Conservation (phyloP, 2,329 filamentous ascomycete species). For the Xylaria sp. region DNA sequence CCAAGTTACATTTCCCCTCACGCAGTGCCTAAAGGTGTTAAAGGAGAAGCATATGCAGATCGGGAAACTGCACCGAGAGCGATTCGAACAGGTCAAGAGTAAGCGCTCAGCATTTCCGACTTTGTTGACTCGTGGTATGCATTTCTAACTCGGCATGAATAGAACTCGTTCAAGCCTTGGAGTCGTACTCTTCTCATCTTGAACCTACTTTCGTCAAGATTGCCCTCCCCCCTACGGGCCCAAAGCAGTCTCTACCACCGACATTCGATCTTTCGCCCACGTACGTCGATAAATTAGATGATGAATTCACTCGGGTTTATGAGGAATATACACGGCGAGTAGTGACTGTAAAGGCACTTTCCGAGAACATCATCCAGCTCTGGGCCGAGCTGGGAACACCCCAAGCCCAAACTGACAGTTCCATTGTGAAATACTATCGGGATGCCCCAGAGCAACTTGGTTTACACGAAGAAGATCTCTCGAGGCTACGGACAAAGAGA, state of each 20-base stretch:
- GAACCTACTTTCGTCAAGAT: conserved; percentile 89
- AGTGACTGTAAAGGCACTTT: conserved; percentile 76
- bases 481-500: conserved; percentile 75
- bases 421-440: conserved; percentile 89
- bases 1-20: conserved; percentile 84
- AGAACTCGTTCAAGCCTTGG: conserved; percentile 93
- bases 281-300: conserved; percentile 87
- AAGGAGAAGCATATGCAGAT: conserved; percentile 89
- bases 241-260: conserved; percentile 79
- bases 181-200: conserved; percentile 96
- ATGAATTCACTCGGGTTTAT: conserved; percentile 93
- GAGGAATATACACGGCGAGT: conserved; percentile 93
- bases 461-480: conserved; percentile 86
- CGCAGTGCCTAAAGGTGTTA: conserved; percentile 79
- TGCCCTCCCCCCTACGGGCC: conserved; percentile 82
- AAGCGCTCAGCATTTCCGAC: conserved; percentile 51
- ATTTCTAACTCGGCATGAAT: conserved; percentile 32
- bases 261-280: conserved; percentile 92
- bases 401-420: conserved; percentile 88
- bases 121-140: neutral
- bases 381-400: conserved; percentile 97
- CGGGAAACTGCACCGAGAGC: conserved; percentile 85
- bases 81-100: conserved; percentile 97
- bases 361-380: conserved; percentile 88
- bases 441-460: conserved; percentile 95